Percentiles rank a stretch among this genome's conserved stretches.
phyloP scores from a whole-genome alignment of 495 filamentous ascomycete species.

The Penicillium paxilli region DNA sequence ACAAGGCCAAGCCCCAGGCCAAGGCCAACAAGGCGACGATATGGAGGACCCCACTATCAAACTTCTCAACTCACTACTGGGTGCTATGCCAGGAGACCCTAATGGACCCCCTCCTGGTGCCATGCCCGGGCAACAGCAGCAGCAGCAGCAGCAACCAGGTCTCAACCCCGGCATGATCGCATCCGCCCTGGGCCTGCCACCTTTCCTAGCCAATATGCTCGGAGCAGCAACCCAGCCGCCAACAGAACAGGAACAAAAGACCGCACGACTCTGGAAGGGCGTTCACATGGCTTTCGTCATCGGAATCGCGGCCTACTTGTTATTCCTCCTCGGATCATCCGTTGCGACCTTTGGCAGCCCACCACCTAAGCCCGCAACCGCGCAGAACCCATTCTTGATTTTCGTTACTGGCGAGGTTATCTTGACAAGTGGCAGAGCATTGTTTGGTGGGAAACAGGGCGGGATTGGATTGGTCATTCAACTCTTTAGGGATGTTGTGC shows the following conservation, averaged over 20 bases:
- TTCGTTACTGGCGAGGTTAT: slow-evolving; percentile 82
- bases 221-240: slow-evolving; percentile 27
- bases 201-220: slow-evolving; percentile 44
- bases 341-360: slow-evolving; percentile 43
- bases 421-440: slow-evolving; percentile 64
- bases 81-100: slow-evolving; percentile 36
- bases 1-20: slow-evolving; percentile 25
- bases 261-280: slow-evolving; percentile 66
- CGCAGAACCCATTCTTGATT: slow-evolving; percentile 66
- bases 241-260: slow-evolving; percentile 44
- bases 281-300: slow-evolving; percentile 75
- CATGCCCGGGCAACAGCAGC: slow-evolving; percentile 23
- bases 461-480: slow-evolving; percentile 60
- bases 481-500: slow-evolving; percentile 54
- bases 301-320: slow-evolving; percentile 67
- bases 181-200: slow-evolving; percentile 43
- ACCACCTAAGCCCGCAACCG: slow-evolving; percentile 65
- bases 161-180: slow-evolving; percentile 31
- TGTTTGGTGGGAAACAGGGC: slow-evolving; percentile 43
- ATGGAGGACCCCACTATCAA: slow-evolving; percentile 61
- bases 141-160: slow-evolving; percentile 20
- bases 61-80: slow-evolving; percentile 61
- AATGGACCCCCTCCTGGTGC: slow-evolving; percentile 25
- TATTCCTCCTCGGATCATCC: slow-evolving; percentile 37
- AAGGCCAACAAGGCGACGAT: slow-evolving; percentile 31